A percentile compares a stretch with the other conserved stretches of the same genome.
Conservation (phyloP, 768 basidiomycete species). For the Leucocoprinus sp. region DNA sequence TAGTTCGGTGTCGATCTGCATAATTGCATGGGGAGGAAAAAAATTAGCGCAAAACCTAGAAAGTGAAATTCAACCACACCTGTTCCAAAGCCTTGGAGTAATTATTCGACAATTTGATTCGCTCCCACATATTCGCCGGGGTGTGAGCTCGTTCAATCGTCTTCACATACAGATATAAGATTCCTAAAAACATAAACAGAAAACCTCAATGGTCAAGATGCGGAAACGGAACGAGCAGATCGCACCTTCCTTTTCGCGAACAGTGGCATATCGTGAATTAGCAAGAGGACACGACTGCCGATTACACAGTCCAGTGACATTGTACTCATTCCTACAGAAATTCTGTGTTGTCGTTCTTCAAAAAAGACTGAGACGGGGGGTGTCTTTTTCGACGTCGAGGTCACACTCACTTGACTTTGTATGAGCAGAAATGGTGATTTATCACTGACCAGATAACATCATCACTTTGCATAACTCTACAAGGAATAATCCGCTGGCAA, state of each 20-base stretch:
- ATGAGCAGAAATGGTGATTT: conserved; percentile 93
- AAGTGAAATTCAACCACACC: conserved; percentile 34
- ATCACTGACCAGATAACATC: conserved; percentile 98
- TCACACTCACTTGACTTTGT: conserved; percentile 91
- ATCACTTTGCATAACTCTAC: conserved; percentile 79
- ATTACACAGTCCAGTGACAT: conserved; percentile 92
- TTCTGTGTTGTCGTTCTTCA: conserved; percentile 88
- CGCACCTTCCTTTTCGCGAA: conserved; percentile 88
- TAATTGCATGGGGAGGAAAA: not conserved
- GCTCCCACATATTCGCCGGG: conserved; percentile 97
- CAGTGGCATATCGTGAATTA: conserved; percentile 97
- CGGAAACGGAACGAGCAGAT: not conserved
- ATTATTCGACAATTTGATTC: conserved; percentile 85
- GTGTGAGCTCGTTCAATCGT: conserved; percentile 96
- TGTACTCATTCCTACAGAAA: conserved; percentile 98
- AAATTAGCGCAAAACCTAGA: not conserved
- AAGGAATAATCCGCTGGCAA: not conserved
- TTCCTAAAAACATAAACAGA: conserved; percentile 37
- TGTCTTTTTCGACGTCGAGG: not conserved
- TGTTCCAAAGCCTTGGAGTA: conserved; percentile 94
- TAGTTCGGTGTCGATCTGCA: conserved; percentile 87
- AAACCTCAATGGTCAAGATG: not conserved
- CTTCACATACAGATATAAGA: conserved; percentile 91
- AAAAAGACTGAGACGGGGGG: conserved; percentile 13
- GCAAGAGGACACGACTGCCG: conserved; percentile 96